These are phyloP conservation scores for Intubia oerlemansii DNA, from an alignment of 2,329 filamentous ascomycete genomes.

Conservation along the genomic window DNA sequence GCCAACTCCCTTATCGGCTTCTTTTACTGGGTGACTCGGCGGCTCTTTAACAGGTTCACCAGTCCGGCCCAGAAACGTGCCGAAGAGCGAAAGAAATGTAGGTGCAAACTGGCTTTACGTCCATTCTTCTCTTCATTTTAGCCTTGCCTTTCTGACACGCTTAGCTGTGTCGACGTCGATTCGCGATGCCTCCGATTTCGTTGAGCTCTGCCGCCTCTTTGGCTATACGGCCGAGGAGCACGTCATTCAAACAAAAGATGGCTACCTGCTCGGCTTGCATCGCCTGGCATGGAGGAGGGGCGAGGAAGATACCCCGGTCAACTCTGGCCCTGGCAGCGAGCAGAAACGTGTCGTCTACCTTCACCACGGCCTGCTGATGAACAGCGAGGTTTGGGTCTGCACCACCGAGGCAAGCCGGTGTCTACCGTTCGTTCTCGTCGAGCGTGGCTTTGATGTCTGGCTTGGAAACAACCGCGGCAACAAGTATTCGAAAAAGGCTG, in stretches of 20 bases:
- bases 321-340: constrained; percentile 43
- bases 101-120: constrained; percentile 18
- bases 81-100: constrained; percentile 45
- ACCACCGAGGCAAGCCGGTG: constrained; percentile 70
- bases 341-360: constrained; percentile 80
- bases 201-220: constrained; percentile 77
- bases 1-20: constrained; percentile 62
- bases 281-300: constrained; percentile 65
- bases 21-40: constrained; percentile 63
- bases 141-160: constrained; percentile 18
- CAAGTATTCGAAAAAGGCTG: constrained; percentile 95
- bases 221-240: constrained; percentile 94
- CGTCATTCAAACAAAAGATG: constrained; percentile 83
- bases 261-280: constrained; percentile 79
- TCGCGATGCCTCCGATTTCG: constrained; percentile 74
- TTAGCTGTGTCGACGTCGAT: constrained; percentile 51
- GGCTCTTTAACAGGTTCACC: constrained; percentile 60
- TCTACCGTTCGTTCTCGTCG: constrained; percentile 72
- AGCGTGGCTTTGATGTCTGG: constrained; percentile 91
- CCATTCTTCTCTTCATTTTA: constrained; percentile 22
- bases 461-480: constrained; percentile 95
- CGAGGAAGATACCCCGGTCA: constrained; percentile 61
- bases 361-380: constrained; percentile 94
- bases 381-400: constrained; percentile 96
- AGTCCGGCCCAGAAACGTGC: constrained; percentile 47